These are phyloP conservation scores for Rhodotorula babjevae DNA, from an alignment of 768 basidiomycete species.

Conservation along the genomic window DNA sequence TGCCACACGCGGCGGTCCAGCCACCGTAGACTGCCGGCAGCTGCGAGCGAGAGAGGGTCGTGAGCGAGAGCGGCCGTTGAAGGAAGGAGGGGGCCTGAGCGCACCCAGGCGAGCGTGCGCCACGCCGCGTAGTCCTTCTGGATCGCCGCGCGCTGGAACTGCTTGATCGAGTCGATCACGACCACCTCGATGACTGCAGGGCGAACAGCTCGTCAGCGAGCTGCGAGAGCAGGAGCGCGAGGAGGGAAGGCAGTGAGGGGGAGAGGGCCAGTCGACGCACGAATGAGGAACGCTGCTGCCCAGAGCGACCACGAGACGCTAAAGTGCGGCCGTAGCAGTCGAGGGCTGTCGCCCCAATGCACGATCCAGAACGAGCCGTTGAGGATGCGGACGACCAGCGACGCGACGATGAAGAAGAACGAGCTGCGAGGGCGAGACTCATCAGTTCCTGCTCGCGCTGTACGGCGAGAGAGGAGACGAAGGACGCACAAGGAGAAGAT, in stretches of 20 bases:
- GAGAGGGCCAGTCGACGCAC: background rate
- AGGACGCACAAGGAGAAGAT: background rate
- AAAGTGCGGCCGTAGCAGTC: background rate
- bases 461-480: no score
- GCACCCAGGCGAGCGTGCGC: background rate
- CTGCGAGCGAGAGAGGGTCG: background rate
- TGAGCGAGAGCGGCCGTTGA: background rate
- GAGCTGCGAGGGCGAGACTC: background rate
- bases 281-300: background rate
- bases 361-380: background rate
- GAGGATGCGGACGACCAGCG: background rate
- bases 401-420: background rate
- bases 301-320: background rate
- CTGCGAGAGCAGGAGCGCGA: background rate
- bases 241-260: no score
- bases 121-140: background rate
- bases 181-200: background rate
- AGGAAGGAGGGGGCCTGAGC: background rate
- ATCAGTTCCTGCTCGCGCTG: background rate
- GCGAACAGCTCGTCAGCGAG: no score
- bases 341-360: background rate
- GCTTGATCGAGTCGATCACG: background rate
- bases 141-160: background rate
- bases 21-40: background rate
- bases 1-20: slow-evolving; percentile 2